A percentile compares a stretch with the other conserved stretches of the same genome.
Conservation (phyloP, 306 rosid species). For the Gleditsia sinensis region DNA sequence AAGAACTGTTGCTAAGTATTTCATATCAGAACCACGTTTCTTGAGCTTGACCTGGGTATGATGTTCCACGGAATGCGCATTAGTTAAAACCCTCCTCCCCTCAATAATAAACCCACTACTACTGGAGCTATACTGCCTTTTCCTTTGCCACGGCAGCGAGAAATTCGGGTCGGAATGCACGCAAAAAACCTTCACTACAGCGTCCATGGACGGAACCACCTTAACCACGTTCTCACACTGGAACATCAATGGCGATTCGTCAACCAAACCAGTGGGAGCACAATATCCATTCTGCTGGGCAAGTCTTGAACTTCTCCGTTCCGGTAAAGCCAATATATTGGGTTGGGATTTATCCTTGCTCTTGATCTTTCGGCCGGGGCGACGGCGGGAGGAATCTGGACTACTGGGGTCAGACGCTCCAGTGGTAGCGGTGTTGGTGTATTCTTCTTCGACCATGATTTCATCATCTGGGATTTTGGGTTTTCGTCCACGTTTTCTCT, state of each 20-base stretch:
- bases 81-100: slow-evolving; percentile 74
- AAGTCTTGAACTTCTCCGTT: slow-evolving; percentile 51
- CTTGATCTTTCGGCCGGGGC: slow-evolving; percentile 53
- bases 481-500: slow-evolving; percentile 60
- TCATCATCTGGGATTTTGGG: slow-evolving; percentile 44
- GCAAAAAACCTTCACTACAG: slow-evolving; percentile 83
- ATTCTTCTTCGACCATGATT: slow-evolving; percentile 26
- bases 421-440: slow-evolving; percentile 15
- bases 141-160: slow-evolving; percentile 91
- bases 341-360: slow-evolving; percentile 13
- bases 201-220: slow-evolving; percentile 73
- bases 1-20: slow-evolving; percentile 77
- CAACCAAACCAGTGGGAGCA: background rate
- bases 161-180: slow-evolving; percentile 86
- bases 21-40: slow-evolving; percentile 87
- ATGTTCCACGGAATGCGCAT: slow-evolving; percentile 91
- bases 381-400: slow-evolving; percentile 35
- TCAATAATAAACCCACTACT: slow-evolving; percentile 79
- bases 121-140: slow-evolving; percentile 81
- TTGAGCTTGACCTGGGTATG: slow-evolving; percentile 89
- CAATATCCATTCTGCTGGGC: slow-evolving; percentile 52
- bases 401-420: slow-evolving; percentile 24
- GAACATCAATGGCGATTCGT: slow-evolving; percentile 37
- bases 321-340: slow-evolving; percentile 32
- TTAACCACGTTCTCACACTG: slow-evolving; percentile 48